Evolutionary conservation across 306 rosid genomes (phyloP).

Genomic region (Cyamopsis tetragonoloba): DNA sequence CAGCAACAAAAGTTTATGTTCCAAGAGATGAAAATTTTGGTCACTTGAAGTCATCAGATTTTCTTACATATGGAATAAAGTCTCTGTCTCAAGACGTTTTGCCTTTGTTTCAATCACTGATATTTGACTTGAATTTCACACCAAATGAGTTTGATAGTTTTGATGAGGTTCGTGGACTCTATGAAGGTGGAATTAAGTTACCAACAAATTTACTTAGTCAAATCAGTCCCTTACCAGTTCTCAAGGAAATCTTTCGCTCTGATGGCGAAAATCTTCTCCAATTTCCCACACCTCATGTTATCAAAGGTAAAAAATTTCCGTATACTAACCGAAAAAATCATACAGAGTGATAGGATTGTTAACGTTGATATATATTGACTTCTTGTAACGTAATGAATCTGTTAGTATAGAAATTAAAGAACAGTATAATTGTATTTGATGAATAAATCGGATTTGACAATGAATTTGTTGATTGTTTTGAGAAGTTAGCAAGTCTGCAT

Average conservation of each 20-base stretch:
- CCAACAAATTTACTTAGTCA: slow-evolving; percentile 31
- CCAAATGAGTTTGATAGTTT: slow-evolving; percentile 43
- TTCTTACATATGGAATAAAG: slow-evolving; percentile 53
- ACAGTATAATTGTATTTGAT: too few species aligned
- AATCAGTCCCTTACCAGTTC: slow-evolving; percentile 41
- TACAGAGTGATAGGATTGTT: too few species aligned
- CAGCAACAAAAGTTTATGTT: slow-evolving; percentile 29
- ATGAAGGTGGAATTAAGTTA: slow-evolving; percentile 46
- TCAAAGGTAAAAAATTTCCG: slow-evolving; percentile 36
- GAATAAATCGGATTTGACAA: background rate
- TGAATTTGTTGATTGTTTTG: background rate
- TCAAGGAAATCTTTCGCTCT: slow-evolving; percentile 52
- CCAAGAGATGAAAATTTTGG: slow-evolving; percentile 69
- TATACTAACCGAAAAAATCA: too few species aligned
- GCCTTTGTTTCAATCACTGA: slow-evolving; percentile 28
- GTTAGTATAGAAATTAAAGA: too few species aligned
- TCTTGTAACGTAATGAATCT: too few species aligned
- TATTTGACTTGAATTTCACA: slow-evolving; percentile 12
- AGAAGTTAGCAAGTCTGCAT: slow-evolving; percentile 44
- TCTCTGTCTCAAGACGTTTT: slow-evolving; percentile 36
- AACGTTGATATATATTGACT: too few species aligned
- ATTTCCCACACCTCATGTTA: slow-evolving; percentile 56
- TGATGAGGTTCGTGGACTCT: slow-evolving; percentile 46
- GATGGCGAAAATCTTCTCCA: slow-evolving; percentile 54
- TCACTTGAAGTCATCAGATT: slow-evolving; percentile 60